Evolutionary conservation across 495 filamentous ascomycete genomes (phyloP).

Genomic region (Wilcoxina mikolae): DNA sequence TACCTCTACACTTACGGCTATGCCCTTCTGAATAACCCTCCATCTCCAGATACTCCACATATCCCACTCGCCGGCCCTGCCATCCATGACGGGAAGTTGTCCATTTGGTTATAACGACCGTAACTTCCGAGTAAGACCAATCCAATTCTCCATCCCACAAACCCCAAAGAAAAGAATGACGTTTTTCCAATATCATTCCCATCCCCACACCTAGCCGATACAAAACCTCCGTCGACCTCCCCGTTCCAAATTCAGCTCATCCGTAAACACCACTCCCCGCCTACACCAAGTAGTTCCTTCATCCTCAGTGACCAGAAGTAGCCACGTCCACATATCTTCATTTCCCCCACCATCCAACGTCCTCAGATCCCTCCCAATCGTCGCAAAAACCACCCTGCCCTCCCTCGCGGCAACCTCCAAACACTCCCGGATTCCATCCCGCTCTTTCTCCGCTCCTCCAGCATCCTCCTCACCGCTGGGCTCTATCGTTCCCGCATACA

Average conservation of each 20-base stretch:
- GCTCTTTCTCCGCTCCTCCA: background rate
- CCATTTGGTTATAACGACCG: too few species aligned
- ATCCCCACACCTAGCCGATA: background rate
- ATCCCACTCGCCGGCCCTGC: too few species aligned
- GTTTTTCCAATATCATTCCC: too few species aligned
- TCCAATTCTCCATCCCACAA: too few species aligned
- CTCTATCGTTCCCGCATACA: background rate
- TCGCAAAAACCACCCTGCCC: background rate
- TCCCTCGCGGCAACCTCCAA: background rate
- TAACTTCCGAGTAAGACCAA: too few species aligned
- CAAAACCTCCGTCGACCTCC: background rate
- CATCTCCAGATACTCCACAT: too few species aligned
- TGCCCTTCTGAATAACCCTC: too few species aligned
- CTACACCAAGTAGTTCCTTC: background rate
- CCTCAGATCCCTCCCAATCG: background rate
- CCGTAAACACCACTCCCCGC: background rate
- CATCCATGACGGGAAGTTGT: too few species aligned
- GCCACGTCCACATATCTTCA: background rate
- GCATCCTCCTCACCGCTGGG: too few species aligned
- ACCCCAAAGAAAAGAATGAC: too few species aligned
- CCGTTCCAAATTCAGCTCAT: background rate
- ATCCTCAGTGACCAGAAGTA: background rate
- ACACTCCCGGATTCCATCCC: background rate
- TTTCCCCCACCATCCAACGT: background rate
- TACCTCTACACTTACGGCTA: too few species aligned